Percentiles rank a stretch among this genome's conserved stretches.
Conservation (phyloP, 495 filamentous ascomycete genomes). For the Penicillium arizonense region DNA sequence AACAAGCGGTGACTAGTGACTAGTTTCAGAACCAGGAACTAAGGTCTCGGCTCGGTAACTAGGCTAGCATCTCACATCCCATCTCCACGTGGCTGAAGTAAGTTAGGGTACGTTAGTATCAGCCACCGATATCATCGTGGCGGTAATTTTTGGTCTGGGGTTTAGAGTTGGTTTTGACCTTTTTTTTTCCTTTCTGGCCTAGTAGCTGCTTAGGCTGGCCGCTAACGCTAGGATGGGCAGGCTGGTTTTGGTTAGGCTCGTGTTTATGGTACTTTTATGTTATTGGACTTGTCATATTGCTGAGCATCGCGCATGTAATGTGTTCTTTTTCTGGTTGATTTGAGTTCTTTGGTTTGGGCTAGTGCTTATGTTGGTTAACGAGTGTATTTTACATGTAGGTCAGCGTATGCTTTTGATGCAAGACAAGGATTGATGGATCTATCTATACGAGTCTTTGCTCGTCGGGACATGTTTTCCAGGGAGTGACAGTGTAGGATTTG, state of each 20-base stretch:
- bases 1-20: too few relatives aligned
- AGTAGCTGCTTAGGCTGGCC: not conserved
- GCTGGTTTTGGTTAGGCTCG: too few relatives aligned
- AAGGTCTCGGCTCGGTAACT: too few relatives aligned
- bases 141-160: slow-evolving; percentile 2
- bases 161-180: slow-evolving; percentile 4
- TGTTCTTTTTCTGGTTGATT: not conserved
- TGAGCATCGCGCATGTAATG: not conserved
- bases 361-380: not conserved
- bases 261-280: too few relatives aligned
- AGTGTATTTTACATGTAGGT: not conserved
- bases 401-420: not conserved
- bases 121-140: slow-evolving; percentile 7
- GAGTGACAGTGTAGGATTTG: too few relatives aligned
- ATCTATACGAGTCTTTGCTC: too few relatives aligned
- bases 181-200: not conserved
- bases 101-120: not conserved
- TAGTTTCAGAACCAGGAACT: too few relatives aligned
- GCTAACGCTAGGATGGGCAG: too few relatives aligned
- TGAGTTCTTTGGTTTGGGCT: not conserved
- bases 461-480: too few relatives aligned
- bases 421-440: too few relatives aligned
- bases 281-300: not conserved
- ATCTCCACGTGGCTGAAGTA: slow-evolving; percentile 2
- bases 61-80: too few relatives aligned